phyloP scores from a whole-genome alignment of 1,139 yeast genomes.

The Arxiozyma telluris region DNA sequence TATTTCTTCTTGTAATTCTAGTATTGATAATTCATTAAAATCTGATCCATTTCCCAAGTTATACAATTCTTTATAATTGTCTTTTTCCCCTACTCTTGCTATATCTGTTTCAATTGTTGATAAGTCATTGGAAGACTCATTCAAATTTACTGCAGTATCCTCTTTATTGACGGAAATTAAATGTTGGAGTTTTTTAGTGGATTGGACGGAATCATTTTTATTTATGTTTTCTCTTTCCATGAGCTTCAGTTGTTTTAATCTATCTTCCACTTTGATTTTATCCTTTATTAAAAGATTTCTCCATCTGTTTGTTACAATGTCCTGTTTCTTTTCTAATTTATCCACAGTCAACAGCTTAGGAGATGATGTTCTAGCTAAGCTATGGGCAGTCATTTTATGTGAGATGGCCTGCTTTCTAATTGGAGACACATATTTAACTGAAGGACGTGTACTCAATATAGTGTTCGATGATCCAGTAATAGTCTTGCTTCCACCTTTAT shows the following conservation, averaged over 20 bases:
- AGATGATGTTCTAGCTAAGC: neutral
- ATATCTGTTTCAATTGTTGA: neutral
- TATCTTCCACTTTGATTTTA: conserved; percentile 7
- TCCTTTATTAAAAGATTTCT: conserved; percentile 15
- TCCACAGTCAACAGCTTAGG: conserved; percentile 4
- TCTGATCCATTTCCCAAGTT: neutral
- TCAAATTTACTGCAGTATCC: too few relatives aligned
- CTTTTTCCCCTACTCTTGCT: neutral
- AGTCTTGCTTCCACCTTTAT: conserved; percentile 2
- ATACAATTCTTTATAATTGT: neutral
- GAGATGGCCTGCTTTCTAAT: neutral
- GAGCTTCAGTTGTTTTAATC: conserved; percentile 3
- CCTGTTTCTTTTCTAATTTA: conserved; percentile 11
- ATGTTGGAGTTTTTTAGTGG: neutral
- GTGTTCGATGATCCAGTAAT: neutral
- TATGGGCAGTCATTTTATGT: neutral
- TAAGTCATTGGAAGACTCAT: neutral
- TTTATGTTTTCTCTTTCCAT: neutral
- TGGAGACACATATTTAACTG: neutral
- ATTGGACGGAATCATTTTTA: neutral
- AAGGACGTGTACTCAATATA: neutral
- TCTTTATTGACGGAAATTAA: neutral
- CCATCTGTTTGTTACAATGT: conserved; percentile 15
- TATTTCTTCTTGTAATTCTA: conserved; percentile 12
- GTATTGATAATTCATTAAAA: neutral